Conservation (phyloP, 1,284 basidiomycete species). For the Schizophyllum commune region DNA sequence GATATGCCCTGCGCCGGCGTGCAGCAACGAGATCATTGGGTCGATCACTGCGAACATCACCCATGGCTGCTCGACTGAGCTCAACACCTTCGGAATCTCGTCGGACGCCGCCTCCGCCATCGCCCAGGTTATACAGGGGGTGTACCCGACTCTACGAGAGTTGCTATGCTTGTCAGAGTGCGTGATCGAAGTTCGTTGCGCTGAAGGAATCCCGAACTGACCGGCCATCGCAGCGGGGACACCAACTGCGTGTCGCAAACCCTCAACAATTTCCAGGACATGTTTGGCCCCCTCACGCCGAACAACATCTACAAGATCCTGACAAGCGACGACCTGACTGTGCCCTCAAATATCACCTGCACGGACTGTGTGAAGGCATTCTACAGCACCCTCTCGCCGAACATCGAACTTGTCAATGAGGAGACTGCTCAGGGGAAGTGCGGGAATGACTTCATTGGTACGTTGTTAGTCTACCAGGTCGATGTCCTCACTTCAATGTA, state of each 20-base stretch:
- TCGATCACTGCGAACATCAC: slow-evolving; percentile 34
- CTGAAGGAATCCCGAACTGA: not conserved
- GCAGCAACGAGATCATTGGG: slow-evolving; percentile 31
- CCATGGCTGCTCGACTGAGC: slow-evolving; percentile 39
- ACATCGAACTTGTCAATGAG: slow-evolving; percentile 26
- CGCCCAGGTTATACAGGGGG: slow-evolving; percentile 30
- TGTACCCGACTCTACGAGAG: slow-evolving; percentile 44
- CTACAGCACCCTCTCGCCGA: slow-evolving; percentile 36
- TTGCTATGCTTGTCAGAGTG: slow-evolving; percentile 51
- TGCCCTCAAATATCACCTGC: slow-evolving; percentile 42
- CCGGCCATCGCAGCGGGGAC: slow-evolving; percentile 12
- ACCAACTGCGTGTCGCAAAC: slow-evolving; percentile 40
- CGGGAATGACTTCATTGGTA: slow-evolving; percentile 45
- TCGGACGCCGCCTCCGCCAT: slow-evolving; percentile 16
- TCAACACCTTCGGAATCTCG: slow-evolving; percentile 26
- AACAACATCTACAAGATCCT: slow-evolving; percentile 20
- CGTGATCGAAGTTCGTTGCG: slow-evolving; percentile 16
- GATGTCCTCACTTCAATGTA: not conserved
- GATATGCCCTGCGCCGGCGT: slow-evolving; percentile 45
- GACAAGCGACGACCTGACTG: slow-evolving; percentile 13
- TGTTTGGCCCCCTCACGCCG: slow-evolving; percentile 27
- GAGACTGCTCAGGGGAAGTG: slow-evolving; percentile 29
- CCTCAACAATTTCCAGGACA: slow-evolving; percentile 37
- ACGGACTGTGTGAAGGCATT: slow-evolving; percentile 46
- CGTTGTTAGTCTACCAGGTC: slow-evolving; percentile 9